Conservation (phyloP, 768 basidiomycete genomes). For the Lactarius hengduanensis region DNA sequence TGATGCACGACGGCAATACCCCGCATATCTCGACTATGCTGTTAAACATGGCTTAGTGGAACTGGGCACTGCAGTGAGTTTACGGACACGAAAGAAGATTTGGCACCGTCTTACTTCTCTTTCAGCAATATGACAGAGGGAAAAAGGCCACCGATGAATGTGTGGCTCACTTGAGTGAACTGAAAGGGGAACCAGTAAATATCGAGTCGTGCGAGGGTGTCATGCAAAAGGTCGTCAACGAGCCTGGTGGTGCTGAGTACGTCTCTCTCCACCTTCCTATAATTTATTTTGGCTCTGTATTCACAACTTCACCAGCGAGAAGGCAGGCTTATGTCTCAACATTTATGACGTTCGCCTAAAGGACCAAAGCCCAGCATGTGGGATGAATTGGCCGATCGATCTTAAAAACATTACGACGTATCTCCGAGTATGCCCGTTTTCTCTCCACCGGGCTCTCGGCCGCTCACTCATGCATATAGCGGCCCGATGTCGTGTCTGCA, state of each 20-base stretch:
- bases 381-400: slow-evolving; percentile 97
- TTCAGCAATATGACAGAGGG: slow-evolving; percentile 59
- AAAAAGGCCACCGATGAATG: slow-evolving; percentile 63
- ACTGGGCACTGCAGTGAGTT: slow-evolving; percentile 60
- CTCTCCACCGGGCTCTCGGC: background rate
- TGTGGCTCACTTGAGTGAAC: slow-evolving; percentile 44
- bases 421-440: slow-evolving; percentile 61
- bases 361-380: slow-evolving; percentile 83
- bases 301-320: slow-evolving; percentile 56
- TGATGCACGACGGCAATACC: slow-evolving; percentile 84
- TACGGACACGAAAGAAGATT: background rate
- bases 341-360: slow-evolving; percentile 93
- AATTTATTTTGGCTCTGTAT: background rate
- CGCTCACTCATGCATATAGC: slow-evolving; percentile 43
- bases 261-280: background rate
- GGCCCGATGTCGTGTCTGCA: slow-evolving; percentile 73
- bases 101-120: background rate
- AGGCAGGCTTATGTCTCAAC: slow-evolving; percentile 75
- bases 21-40: slow-evolving; percentile 84
- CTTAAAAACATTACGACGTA: slow-evolving; percentile 72
- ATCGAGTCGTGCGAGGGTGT: slow-evolving; percentile 60
- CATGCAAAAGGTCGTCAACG: slow-evolving; percentile 42
- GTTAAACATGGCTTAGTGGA: slow-evolving; percentile 77
- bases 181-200: slow-evolving; percentile 55
- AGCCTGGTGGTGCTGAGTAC: slow-evolving; percentile 14